phyloP scores from a whole-genome alignment of 2,329 filamentous ascomycete species.

The Tolypocladium capitatum region DNA sequence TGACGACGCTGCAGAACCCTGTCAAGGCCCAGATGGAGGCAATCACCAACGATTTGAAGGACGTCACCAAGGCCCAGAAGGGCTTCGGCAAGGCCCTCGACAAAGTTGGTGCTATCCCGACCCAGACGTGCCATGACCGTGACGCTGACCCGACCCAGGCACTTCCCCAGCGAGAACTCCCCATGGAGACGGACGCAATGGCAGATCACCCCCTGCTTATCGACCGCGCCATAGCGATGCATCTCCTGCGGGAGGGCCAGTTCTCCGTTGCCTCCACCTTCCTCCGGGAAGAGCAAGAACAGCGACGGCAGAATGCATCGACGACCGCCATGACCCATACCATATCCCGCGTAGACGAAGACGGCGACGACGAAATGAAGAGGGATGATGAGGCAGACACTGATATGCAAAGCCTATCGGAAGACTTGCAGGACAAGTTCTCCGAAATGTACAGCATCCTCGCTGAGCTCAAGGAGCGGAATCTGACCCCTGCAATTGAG shows the following conservation, averaged over 20 bases:
- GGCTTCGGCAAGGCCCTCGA: conserved; percentile 78
- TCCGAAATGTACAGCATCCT: conserved; percentile 84
- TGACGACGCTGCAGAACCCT: conserved; percentile 77
- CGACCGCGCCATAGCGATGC: conserved; percentile 92
- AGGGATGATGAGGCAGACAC: conserved; percentile 11
- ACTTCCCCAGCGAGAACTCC: conserved; percentile 45
- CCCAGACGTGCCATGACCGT: background rate
- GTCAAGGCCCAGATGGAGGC: conserved; percentile 69
- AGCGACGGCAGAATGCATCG: conserved; percentile 10
- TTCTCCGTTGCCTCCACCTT: conserved; percentile 83
- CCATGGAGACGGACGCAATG: conserved; percentile 69
- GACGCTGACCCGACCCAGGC: conserved; percentile 16
- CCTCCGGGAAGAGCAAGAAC: conserved; percentile 51
- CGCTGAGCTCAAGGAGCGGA: conserved; percentile 57
- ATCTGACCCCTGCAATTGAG: conserved; percentile 70
- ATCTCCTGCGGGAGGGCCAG: conserved; percentile 85
- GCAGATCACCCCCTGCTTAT: conserved; percentile 63
- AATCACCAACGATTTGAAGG: conserved; percentile 69
- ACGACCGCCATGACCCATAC: conserved; percentile 4
- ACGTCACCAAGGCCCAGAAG: conserved; percentile 68
- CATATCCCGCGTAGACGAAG: conserved; percentile 14
- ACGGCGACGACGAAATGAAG: conserved; percentile 20
- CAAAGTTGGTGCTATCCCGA: conserved; percentile 39
- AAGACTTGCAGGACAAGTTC: conserved; percentile 66
- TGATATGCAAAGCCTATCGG: conserved; percentile 14